These are phyloP conservation scores for Pythium folliculosum DNA, from an alignment of 352 stramenopile species.

Conservation along the genomic window DNA sequence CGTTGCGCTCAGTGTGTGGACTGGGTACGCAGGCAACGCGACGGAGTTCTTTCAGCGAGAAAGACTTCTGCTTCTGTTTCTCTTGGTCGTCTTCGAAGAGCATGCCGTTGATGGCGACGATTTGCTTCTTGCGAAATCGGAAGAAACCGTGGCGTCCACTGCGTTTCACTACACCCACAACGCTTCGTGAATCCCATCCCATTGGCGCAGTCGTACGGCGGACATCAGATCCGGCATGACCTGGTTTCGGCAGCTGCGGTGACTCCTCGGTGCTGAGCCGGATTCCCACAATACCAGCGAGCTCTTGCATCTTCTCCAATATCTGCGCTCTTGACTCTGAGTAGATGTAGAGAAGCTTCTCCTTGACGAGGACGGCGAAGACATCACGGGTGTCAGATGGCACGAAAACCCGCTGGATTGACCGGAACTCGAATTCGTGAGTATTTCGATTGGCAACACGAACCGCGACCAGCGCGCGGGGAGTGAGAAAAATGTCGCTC, in stretches of 20 bases:
- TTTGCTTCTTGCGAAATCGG: slow-evolving; percentile 61
- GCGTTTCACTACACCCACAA: slow-evolving; percentile 57
- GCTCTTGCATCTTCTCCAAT: slow-evolving; percentile 57
- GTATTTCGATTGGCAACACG: slow-evolving; percentile 68
- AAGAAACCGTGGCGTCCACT: slow-evolving; percentile 62
- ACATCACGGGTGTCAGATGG: slow-evolving; percentile 51
- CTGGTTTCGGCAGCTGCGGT: slow-evolving; percentile 62
- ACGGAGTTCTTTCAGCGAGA: slow-evolving; percentile 54
- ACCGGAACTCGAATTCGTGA: slow-evolving; percentile 74
- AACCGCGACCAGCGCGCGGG: slow-evolving; percentile 63
- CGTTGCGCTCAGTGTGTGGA: slow-evolving; percentile 10
- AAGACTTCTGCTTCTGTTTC: slow-evolving; percentile 42
- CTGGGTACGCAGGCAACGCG: slow-evolving; percentile 46
- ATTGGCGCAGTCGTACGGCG: neutral
- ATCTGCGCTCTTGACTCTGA: slow-evolving; percentile 63
- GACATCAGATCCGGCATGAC: neutral
- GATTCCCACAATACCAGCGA: slow-evolving; percentile 71
- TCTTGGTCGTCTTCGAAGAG: slow-evolving; percentile 24
- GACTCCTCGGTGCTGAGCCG: slow-evolving; percentile 36
- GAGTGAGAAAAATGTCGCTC: slow-evolving; percentile 69
- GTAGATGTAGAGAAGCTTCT: slow-evolving; percentile 77
- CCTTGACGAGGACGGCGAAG: slow-evolving; percentile 59
- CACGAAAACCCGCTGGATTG: slow-evolving; percentile 53
- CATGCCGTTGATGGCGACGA: slow-evolving; percentile 32
- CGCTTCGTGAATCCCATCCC: slow-evolving; percentile 42